These are phyloP conservation scores for Aurantiochytrium sp. DNA, from an alignment of 108 stramenopile genomes.

Conservation along the genomic window DNA sequence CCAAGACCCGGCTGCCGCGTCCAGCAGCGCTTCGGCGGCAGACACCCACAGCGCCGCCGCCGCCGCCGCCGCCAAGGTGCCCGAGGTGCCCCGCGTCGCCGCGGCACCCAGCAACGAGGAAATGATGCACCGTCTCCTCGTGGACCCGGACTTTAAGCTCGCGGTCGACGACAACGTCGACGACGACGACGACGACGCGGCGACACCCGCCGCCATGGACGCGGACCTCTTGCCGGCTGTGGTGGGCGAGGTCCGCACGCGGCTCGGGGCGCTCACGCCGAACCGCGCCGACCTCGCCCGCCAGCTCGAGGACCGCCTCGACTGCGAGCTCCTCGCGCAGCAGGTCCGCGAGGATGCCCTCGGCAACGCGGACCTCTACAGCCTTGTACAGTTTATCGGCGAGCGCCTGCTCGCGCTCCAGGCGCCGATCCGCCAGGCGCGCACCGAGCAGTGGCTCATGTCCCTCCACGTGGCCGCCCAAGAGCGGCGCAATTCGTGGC, in stretches of 20 bases:
- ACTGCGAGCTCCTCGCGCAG: neutral
- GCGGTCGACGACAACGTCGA: neutral
- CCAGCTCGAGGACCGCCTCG: slow-evolving; percentile 12
- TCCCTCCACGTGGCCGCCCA: neutral
- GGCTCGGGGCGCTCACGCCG: neutral
- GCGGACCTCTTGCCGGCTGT: neutral
- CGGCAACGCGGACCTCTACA: neutral
- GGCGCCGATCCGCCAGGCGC: neutral
- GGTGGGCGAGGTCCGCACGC: neutral
- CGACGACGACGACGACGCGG: neutral
- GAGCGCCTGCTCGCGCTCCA: slow-evolving; percentile 5
- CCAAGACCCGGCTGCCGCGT: neutral
- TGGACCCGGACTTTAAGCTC: neutral
- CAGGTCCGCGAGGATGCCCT: neutral
- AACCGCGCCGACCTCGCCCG: neutral
- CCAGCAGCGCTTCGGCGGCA: too few species aligned
- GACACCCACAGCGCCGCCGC: too few species aligned
- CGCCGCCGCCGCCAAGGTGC: neutral
- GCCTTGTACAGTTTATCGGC: slow-evolving; percentile 17
- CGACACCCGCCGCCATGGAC: neutral
- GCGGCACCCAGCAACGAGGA: neutral
- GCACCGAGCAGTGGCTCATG: slow-evolving; percentile 5
- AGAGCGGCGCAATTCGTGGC: neutral
- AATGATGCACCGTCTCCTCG: neutral
- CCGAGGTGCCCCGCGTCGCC: neutral